Conservation (phyloP, 768 basidiomycete genomes). For the Clathrus columnatus region DNA sequence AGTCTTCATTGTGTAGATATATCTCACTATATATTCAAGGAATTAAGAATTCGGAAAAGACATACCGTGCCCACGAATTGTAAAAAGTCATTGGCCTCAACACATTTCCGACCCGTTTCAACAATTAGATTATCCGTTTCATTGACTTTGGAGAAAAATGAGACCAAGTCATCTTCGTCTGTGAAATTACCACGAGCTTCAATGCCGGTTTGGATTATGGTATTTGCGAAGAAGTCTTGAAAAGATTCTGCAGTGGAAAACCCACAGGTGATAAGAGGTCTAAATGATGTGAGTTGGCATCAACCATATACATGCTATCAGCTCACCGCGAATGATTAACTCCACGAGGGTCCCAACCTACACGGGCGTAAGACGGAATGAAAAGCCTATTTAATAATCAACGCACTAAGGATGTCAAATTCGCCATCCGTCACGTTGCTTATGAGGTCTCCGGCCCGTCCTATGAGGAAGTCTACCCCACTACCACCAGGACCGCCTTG, state of each 20-base stretch:
- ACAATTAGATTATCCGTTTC: background rate
- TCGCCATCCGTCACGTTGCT: background rate
- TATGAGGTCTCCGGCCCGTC: background rate
- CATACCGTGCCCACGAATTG: conserved; percentile 5
- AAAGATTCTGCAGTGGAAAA: background rate
- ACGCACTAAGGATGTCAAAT: background rate
- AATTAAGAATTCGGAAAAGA: background rate
- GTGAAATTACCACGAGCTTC: conserved; percentile 7
- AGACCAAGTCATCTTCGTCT: background rate
- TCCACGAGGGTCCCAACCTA: no score
- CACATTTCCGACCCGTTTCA: background rate
- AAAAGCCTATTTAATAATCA: background rate
- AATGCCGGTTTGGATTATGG: background rate
- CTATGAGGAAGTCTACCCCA: background rate
- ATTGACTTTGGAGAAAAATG: background rate
- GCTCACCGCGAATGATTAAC: no score
- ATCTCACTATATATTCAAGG: background rate
- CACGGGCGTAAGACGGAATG: no score
- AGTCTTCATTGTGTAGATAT: background rate
- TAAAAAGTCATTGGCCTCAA: conserved; percentile 2
- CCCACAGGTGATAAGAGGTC: conserved; percentile 1
- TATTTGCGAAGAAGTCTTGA: background rate
- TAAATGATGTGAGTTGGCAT: no score
- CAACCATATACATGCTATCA: no score
- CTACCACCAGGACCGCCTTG: background rate